Conservation (phyloP, 768 basidiomycete genomes). For the Clitopilus passeckerianus region DNA sequence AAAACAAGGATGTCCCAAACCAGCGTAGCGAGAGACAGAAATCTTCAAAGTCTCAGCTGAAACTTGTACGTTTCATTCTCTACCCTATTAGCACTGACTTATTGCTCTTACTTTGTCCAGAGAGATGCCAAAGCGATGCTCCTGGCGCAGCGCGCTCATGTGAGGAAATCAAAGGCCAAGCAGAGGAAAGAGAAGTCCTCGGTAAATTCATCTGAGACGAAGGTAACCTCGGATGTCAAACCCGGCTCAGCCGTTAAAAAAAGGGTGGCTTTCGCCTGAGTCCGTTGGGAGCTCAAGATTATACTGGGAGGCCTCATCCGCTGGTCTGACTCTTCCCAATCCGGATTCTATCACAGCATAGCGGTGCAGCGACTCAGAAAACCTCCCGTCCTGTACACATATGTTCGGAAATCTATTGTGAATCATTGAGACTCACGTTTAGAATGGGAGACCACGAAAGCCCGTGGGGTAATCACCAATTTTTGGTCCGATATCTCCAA, state of each 20-base stretch:
- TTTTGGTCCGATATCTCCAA: too few relatives aligned
- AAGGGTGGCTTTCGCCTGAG: conserved; percentile 8
- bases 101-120: conserved; percentile 14
- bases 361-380: not conserved
- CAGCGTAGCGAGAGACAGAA: not conserved
- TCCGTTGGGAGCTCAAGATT: not conserved
- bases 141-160: conserved; percentile 26
- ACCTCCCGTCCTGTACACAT: not conserved
- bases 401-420: too few relatives aligned
- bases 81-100: not conserved
- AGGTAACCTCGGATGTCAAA: not conserved
- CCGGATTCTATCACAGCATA: too few relatives aligned
- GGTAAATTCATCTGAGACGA: not conserved
- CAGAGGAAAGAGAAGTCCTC: conserved; percentile 16
- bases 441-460: too few relatives aligned
- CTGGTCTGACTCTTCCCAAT: too few relatives aligned
- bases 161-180: conserved; percentile 34
- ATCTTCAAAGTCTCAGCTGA: not conserved
- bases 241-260: not conserved
- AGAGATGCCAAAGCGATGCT: conserved; percentile 37
- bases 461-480: too few relatives aligned
- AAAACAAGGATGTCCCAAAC: not conserved
- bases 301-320: too few relatives aligned
- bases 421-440: too few relatives aligned
- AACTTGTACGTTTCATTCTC: not conserved